Evolutionary conservation across 78 protist species (phyloP).

Genomic region (Salpingoeca rosetta): DNA sequence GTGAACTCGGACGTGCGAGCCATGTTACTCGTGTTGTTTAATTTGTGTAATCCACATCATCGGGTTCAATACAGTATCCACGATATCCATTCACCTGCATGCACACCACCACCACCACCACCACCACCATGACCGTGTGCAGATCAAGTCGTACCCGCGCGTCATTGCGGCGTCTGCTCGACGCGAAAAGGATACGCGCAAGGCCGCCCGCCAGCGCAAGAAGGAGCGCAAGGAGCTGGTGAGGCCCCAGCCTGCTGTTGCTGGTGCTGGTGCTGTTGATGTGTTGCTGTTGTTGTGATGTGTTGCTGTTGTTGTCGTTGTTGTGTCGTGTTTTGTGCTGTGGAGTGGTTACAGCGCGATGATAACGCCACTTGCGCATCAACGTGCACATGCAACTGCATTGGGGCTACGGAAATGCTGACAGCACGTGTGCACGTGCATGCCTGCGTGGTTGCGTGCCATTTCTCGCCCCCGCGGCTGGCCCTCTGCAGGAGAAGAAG

Average conservation of each 20-base stretch:
- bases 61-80: too few relatives aligned
- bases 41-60: too few relatives aligned
- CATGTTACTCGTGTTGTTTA: too few relatives aligned
- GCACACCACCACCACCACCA: neutral
- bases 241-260: neutral
- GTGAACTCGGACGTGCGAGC: too few relatives aligned
- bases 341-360: too few relatives aligned
- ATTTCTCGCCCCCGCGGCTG: too few relatives aligned
- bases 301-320: neutral
- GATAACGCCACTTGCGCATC: neutral
- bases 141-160: slow-evolving; percentile 7
- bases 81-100: neutral
- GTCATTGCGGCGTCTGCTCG: neutral
- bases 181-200: neutral
- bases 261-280: neutral
- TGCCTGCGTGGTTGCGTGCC: too few relatives aligned
- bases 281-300: too few relatives aligned
- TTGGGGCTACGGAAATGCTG: too few relatives aligned
- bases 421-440: too few relatives aligned
- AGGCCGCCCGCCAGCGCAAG: neutral
- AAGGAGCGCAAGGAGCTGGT: neutral
- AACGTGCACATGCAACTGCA: neutral
- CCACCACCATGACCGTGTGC: neutral
- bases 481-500: too few relatives aligned
- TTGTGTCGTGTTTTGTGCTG: neutral